phyloP scores from a whole-genome alignment of 345 rosid genomes.

The Clarkia xantiana region DNA sequence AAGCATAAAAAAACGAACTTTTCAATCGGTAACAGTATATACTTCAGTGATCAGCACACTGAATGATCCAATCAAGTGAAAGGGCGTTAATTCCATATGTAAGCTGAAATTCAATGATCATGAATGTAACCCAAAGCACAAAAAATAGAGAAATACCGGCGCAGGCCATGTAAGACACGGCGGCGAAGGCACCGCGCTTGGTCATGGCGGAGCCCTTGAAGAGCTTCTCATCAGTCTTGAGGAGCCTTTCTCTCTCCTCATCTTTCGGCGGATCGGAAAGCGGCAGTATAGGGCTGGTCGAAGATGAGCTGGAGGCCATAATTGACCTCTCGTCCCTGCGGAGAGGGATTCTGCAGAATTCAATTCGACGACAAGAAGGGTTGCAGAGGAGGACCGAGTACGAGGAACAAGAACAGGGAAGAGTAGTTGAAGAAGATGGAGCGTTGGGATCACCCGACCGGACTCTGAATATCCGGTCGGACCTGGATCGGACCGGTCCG shows the following conservation, averaged over 20 bases:
- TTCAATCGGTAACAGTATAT: no score
- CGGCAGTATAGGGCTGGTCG: slow-evolving; percentile 43
- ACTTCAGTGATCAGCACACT: no score
- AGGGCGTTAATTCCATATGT: not conserved
- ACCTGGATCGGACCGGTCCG: no score
- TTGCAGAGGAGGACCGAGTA: not conserved
- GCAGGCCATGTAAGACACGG: slow-evolving; percentile 83
- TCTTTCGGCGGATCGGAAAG: slow-evolving; percentile 42
- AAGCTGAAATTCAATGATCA: not conserved
- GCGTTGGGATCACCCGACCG: no score
- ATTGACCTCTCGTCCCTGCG: slow-evolving; percentile 3
- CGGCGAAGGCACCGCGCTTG: slow-evolving; percentile 74
- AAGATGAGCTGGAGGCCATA: slow-evolving; percentile 31
- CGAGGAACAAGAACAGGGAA: not conserved
- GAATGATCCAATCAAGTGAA: no score
- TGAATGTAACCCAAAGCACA: not conserved
- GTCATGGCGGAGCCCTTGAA: slow-evolving; percentile 95
- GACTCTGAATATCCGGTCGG: no score
- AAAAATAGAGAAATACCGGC: slow-evolving; percentile 35
- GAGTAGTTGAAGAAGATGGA: no score
- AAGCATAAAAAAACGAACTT: no score
- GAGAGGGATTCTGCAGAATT: not conserved
- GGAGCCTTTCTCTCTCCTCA: slow-evolving; percentile 40
- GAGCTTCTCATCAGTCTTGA: slow-evolving; percentile 49
- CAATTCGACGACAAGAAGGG: not conserved